Conservation (phyloP, 306 rosid genomes). For the Trifolium fragiferum region DNA sequence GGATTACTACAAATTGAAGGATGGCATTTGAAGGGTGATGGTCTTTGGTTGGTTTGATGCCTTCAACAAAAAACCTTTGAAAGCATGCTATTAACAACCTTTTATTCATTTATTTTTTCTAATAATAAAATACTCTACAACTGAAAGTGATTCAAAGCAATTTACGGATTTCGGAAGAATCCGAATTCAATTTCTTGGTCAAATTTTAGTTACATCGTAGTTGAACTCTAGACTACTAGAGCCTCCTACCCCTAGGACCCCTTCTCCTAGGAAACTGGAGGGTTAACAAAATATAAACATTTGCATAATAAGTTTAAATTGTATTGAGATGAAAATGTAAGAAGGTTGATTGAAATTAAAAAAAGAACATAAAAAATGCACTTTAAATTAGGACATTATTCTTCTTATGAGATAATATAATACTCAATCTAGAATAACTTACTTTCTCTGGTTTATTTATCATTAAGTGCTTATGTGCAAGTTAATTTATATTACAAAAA, state of each 20-base stretch:
- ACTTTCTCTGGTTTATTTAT: too few relatives aligned
- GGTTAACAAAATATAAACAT: background rate
- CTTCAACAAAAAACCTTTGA: slow-evolving; percentile 59
- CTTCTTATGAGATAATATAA: too few relatives aligned
- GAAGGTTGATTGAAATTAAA: background rate
- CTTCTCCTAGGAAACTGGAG: too few relatives aligned
- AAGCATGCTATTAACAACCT: slow-evolving; percentile 48
- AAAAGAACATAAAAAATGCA: background rate
- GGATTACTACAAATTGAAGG: background rate
- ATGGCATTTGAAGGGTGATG: background rate
- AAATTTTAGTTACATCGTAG: too few relatives aligned
- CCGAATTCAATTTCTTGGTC: too few relatives aligned
- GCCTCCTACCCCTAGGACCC: too few relatives aligned
- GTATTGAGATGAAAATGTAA: slow-evolving; percentile 20
- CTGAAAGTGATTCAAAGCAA: slow-evolving; percentile 38
- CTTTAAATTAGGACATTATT: too few relatives aligned
- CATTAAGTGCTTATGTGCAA: too few relatives aligned
- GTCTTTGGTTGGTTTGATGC: slow-evolving; percentile 48
- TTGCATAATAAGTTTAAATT: background rate
- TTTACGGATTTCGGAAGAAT: too few relatives aligned
- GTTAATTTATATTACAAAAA: too few relatives aligned
- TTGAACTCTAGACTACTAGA: too few relatives aligned
- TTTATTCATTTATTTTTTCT: slow-evolving; percentile 3
- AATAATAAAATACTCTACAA: slow-evolving; percentile 10
- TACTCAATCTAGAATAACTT: too few relatives aligned